Conservation (phyloP, 2,329 filamentous ascomycete genomes). For the Paracorniculantispora psalliotae region DNA sequence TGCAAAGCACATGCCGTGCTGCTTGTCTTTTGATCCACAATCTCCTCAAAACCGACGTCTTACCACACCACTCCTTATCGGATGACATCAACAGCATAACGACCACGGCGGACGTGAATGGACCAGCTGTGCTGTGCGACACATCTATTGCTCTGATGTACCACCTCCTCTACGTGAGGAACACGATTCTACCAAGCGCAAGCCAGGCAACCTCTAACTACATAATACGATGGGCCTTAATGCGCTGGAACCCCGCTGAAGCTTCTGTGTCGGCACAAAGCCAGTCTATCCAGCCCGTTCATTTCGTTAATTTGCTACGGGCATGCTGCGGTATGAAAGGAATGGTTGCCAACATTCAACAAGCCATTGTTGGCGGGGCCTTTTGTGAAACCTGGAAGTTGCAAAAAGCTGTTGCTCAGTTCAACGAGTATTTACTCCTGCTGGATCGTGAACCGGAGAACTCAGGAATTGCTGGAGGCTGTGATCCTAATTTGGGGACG, state of each 20-base stretch:
- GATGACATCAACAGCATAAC: slow-evolving; percentile 70
- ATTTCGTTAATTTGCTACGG: slow-evolving; percentile 65
- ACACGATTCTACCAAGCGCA: slow-evolving; percentile 62
- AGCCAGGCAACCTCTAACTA: slow-evolving; percentile 64
- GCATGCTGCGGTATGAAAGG: slow-evolving; percentile 56
- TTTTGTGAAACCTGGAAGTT: slow-evolving; percentile 45
- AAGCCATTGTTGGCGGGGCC: slow-evolving; percentile 40
- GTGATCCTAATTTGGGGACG: slow-evolving; percentile 9
- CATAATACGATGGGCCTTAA: slow-evolving; percentile 75
- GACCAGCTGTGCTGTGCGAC: slow-evolving; percentile 74
- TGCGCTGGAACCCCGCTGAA: slow-evolving; percentile 67
- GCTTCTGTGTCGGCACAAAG: not conserved
- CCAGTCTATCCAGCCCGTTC: slow-evolving; percentile 55
- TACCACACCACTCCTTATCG: slow-evolving; percentile 62
- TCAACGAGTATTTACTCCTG: slow-evolving; percentile 53
- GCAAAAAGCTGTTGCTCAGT: slow-evolving; percentile 36
- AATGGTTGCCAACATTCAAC: slow-evolving; percentile 26
- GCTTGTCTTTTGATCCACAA: slow-evolving; percentile 69
- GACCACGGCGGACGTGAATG: slow-evolving; percentile 72
- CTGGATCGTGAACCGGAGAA: slow-evolving; percentile 30
- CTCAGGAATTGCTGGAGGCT: not conserved
- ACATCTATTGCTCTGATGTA: slow-evolving; percentile 70
- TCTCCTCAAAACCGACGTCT: slow-evolving; percentile 60
- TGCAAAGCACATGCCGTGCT: slow-evolving; percentile 66
- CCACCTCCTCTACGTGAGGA: slow-evolving; percentile 60